Evolutionary conservation across 345 rosid species (phyloP).

Genomic region (Moricandia arvensis): DNA sequence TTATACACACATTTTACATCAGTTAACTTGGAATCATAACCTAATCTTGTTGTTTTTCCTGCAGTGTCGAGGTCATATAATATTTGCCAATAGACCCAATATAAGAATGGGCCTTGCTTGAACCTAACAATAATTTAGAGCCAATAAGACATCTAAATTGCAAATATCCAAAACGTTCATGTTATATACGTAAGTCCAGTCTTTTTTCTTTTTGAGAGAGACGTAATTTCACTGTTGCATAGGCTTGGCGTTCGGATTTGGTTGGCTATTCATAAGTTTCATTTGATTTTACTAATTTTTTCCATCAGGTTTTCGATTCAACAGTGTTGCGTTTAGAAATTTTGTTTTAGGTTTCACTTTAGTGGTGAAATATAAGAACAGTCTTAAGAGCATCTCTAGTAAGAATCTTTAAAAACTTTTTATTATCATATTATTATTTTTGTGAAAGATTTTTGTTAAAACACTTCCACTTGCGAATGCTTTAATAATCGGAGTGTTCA

Average conservation of each 20-base stretch:
- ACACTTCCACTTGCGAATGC: too few relatives aligned
- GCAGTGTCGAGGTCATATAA: constrained; percentile 62
- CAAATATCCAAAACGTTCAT: background rate
- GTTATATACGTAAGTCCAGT: background rate
- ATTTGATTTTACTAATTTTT: too few relatives aligned
- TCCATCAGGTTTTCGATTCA: too few relatives aligned
- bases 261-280: too few relatives aligned
- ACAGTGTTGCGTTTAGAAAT: background rate
- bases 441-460: too few relatives aligned
- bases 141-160: background rate
- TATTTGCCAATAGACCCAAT: background rate
- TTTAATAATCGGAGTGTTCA: too few relatives aligned
- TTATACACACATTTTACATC: constrained; percentile 4
- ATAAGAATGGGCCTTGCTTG: background rate
- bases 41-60: too few relatives aligned
- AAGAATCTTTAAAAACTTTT: too few relatives aligned
- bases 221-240: background rate
- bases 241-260: too few relatives aligned
- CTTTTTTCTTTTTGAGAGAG: background rate
- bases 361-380: background rate
- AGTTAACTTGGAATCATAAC: background rate
- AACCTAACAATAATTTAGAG: background rate
- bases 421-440: too few relatives aligned
- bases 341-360: background rate
- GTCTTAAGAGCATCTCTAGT: too few relatives aligned